phyloP scores from a whole-genome alignment of 352 stramenopile species.

The Globisporangium canariense region DNA sequence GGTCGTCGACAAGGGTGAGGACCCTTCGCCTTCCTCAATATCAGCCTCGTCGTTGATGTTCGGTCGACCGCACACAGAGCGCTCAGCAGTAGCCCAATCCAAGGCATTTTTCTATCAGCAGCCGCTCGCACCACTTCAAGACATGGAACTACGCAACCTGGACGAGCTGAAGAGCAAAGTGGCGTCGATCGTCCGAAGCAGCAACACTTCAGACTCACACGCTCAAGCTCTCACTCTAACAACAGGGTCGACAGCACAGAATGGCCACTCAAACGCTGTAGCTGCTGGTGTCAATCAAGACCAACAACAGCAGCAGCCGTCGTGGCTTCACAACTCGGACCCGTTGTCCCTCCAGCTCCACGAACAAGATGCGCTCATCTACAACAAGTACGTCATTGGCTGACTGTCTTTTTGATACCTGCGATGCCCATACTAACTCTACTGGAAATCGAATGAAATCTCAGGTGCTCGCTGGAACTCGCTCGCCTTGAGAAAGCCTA shows the following conservation, averaged over 20 bases:
- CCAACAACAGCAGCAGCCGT: not conserved
- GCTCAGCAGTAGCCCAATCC: constrained; percentile 1
- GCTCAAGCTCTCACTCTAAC: not conserved
- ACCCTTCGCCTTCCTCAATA: not conserved
- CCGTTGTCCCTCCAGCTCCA: constrained; percentile 27
- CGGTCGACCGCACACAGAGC: not conserved
- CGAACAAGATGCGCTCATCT: constrained; percentile 34
- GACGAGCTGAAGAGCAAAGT: constrained; percentile 23
- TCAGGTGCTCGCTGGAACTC: constrained; percentile 35
- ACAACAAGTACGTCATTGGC: constrained; percentile 33
- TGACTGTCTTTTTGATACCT: not conserved
- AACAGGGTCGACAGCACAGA: not conserved
- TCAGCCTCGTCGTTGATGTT: no score
- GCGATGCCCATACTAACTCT: not conserved
- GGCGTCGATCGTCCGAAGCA: constrained; percentile 15
- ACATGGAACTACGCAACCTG: constrained; percentile 22
- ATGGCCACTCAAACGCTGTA: not conserved
- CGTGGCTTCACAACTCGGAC: constrained; percentile 34
- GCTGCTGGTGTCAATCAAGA: constrained; percentile 1
- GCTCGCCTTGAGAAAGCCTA: constrained; percentile 34
- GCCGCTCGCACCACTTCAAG: constrained; percentile 17
- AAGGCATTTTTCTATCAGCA: constrained; percentile 34
- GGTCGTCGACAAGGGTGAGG: not conserved
- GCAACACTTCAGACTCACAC: not conserved
- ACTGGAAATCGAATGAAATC: not conserved